Base-by-base conservation (phyloP, 495 filamentous ascomycete genomes). In the Trichoderma virens region DNA sequence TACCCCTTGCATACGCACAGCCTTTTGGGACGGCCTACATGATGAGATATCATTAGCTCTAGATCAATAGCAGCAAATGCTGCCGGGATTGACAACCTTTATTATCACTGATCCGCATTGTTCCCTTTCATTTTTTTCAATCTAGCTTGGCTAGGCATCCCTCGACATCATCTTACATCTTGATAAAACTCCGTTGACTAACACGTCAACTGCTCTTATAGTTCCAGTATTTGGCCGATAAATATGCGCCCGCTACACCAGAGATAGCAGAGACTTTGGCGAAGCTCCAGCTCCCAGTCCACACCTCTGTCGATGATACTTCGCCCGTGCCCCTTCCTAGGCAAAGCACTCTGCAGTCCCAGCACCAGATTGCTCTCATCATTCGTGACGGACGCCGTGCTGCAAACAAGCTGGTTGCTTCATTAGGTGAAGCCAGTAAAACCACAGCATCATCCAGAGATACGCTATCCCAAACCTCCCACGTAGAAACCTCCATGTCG, bases 11-110 rank as follows among this genome's bases (percentile, higher is more conserved):
- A 61, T 20, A 13, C 18, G 11, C 56, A 27, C 18, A 16, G 31
- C 13, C 28, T 38, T 27, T n/a, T 35, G 32, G n/a, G 60, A 38
- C 32, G 31, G 6, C 16, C 63, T 65, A 71, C 68, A 84, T 86
- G 87, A 88, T 85, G 81, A 84, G 68, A 76, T 68, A 74, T 60
- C 65, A 68, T 86, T 88, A 88, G 85, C 85, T 88, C 85, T 88
- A 88, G 85, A 89, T 83, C 86, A 84, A 78, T 75, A 88, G 84
- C 77, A 81, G 76, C 75, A 3, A 3, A 65, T 72, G 70, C 65
- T 72, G 72, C 76, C 77, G 28, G 75, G 84, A 85, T 71, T 78
- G 83, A 86, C 67, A 84, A 70, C 51, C 59, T 65, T 72, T 69
- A 70, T 69, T 68, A 68, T 73, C 62, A 66, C 67, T 65, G 68